Evolutionary conservation across 2,329 filamentous ascomycete genomes (phyloP), one percentile per base, ranked within the genome.

Genomic region (Fusarium sp.): DNA sequence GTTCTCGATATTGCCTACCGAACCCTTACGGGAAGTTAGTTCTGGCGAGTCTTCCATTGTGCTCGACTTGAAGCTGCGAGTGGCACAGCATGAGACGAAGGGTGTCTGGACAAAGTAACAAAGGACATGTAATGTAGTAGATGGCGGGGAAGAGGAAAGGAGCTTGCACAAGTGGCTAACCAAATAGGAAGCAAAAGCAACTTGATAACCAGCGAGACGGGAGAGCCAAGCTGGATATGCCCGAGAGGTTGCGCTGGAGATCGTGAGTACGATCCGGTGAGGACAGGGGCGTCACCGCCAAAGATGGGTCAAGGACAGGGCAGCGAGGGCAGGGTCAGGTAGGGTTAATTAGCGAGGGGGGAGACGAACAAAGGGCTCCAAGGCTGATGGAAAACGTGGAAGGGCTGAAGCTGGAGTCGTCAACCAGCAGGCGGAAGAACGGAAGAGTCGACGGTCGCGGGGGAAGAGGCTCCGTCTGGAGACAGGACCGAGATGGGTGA

Each of bases 21-120:
- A 46, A 68, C 72, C 75, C 73, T 80, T 78, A n/a, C 71, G 74
- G 67, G 62, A 55, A 20, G 78, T 80, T 70, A 80, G 78, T 70
- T 74, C 75, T 68, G 74, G 55, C 49, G 50, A 55, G 51, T 78
- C 71, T 56, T 73, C 72, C 77, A 78, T 78, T 64, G 53, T 63
- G 66, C 34, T 50, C 34, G 58, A 55, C 58, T 54, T 43, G 54
- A 63, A 50, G 60, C 40, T 49, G 72, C 55, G 43, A 43, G 62
- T 45, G 45, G 43, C 49, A 58, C 46, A 63, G 50, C 66, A 74
- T 72, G 51, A 61, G 66, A 28, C 34, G 63, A 53, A 32, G 41
- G 23, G 46, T 59, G 45, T 30, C 34, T 53, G 47, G 41, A 27
- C 59, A 50, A 63, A 37, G 47, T 40, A 62, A 65, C 54, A 45